Evolutionary conservation across 2,329 filamentous ascomycete genomes (phyloP), one percentile per base, ranked within the genome.

Genomic region (Chrysoporthe puriensis): DNA sequence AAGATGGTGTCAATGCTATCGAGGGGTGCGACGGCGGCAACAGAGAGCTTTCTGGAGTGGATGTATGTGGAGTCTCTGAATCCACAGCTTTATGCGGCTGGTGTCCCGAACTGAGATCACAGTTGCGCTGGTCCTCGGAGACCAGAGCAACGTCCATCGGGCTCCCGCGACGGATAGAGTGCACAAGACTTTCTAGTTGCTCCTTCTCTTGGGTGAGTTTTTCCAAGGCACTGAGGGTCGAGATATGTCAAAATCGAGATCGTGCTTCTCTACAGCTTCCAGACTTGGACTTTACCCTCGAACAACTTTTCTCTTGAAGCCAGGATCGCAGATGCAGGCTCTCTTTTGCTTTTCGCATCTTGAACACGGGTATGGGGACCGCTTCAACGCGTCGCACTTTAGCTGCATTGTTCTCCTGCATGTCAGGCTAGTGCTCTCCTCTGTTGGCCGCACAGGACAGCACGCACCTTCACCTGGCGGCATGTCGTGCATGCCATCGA

Each of bases 401-500:
- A 57, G 54, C 54, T 57, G 34, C 7, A 57, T 57, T 57, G 34
- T 18, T n/a, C 34, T 40, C 54, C 2, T 36, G 7, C 34, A 11
- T 57, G 54, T 57, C 6, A 57, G 54, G 18, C 8, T 34, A 13
- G 34, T 4, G 9, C 13, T 56, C 7, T 14, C 34, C 14, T 11
- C 21, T 9, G 3, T 34, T 32, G 48, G 21, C 18, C 54, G 54
- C 54, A 26, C 54, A 18, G n/a, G 54, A 57, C 32, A n/a, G 2
- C 14, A 36, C 54, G 54, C 18, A 57, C 54, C 54, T 57, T 57
- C 16, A 57, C 54, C 54, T 57, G 54, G n/a, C 54, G 54, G 18
- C 54, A 57, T 40, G 54, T 57, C 16, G 54, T 57, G 34, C 54
- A 57, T 40, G 54, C 54, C 54, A 57, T 57, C 7, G 54, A 57